phyloP scores from a whole-genome alignment of 2,329 filamentous ascomycete species.

The Dothiorella sarmentorum region DNA sequence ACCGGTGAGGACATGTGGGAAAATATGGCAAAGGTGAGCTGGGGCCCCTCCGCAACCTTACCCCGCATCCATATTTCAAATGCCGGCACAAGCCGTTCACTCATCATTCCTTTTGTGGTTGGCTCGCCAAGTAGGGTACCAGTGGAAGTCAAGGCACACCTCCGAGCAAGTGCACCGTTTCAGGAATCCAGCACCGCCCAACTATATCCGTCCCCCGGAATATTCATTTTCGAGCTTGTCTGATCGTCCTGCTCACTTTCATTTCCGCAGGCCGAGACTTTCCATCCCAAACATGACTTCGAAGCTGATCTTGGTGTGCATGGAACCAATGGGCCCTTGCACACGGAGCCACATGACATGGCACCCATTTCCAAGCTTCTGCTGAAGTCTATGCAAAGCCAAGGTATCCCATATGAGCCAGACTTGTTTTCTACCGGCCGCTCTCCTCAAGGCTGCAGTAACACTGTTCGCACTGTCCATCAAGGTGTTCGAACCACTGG shows the following conservation, averaged over 20 bases:
- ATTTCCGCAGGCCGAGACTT: conserved; percentile 49
- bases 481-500: conserved; percentile 31
- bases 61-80: background rate
- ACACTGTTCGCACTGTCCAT: conserved; percentile 32
- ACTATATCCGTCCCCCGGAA: too few species aligned
- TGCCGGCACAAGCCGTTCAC: background rate
- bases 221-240: too few species aligned
- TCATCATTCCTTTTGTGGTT: background rate
- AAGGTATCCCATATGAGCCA: conserved; percentile 19
- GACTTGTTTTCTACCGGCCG: conserved; percentile 21
- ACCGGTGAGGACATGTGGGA: conserved; percentile 53
- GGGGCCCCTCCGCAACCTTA: background rate
- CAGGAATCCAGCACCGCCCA: too few species aligned
- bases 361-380: conserved; percentile 44
- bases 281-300: conserved; percentile 58
- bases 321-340: conserved; percentile 49
- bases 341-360: conserved; percentile 53
- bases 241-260: background rate
- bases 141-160: too few species aligned
- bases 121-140: too few species aligned
- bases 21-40: conserved; percentile 50
- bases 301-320: conserved; percentile 48
- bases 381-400: conserved; percentile 20
- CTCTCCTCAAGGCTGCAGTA: conserved; percentile 26
- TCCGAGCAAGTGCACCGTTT: too few species aligned